phyloP scores from a whole-genome alignment of 495 filamentous ascomycete genomes.

The Acidomyces sp. region DNA sequence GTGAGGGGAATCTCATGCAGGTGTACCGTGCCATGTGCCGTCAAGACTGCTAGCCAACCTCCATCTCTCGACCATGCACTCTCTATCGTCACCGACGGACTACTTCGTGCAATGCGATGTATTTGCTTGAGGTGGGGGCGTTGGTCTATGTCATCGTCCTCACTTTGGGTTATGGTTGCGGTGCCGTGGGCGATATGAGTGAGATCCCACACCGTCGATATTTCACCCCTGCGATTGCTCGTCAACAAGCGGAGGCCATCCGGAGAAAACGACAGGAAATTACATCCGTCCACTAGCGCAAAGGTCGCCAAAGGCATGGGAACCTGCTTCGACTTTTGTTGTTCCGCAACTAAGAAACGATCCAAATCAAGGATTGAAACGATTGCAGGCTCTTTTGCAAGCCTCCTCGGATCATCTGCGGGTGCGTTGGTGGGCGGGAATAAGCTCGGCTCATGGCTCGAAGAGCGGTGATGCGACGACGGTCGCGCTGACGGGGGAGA shows the following conservation, averaged over 20 bases:
- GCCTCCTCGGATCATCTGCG: conserved; percentile 32
- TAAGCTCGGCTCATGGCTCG: conserved; percentile 14
- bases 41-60: conserved; percentile 71
- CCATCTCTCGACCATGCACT: conserved; percentile 77
- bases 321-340: conserved; percentile 30
- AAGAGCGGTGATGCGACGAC: conserved; percentile 15
- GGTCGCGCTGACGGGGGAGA: conserved; percentile 25
- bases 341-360: conserved; percentile 37
- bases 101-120: conserved; percentile 77
- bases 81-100: conserved; percentile 76
- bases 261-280: conserved; percentile 79
- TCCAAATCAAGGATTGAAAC: conserved; percentile 79
- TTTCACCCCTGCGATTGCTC: conserved; percentile 81
- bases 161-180: conserved; percentile 16
- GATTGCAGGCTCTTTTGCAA: conserved; percentile 52
- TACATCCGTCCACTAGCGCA: conserved; percentile 68
- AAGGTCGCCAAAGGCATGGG: conserved; percentile 64
- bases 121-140: conserved; percentile 64
- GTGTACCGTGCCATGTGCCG: conserved; percentile 86
- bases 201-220: conserved; percentile 85
- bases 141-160: conserved; percentile 19
- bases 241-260: conserved; percentile 74
- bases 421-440: conserved; percentile 61
- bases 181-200: conserved; percentile 53
- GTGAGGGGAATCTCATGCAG: conserved; percentile 71